These are phyloP conservation scores for Xylariaceae sp. DNA, from an alignment of 2,329 filamentous ascomycete species.

Conservation along the genomic window DNA sequence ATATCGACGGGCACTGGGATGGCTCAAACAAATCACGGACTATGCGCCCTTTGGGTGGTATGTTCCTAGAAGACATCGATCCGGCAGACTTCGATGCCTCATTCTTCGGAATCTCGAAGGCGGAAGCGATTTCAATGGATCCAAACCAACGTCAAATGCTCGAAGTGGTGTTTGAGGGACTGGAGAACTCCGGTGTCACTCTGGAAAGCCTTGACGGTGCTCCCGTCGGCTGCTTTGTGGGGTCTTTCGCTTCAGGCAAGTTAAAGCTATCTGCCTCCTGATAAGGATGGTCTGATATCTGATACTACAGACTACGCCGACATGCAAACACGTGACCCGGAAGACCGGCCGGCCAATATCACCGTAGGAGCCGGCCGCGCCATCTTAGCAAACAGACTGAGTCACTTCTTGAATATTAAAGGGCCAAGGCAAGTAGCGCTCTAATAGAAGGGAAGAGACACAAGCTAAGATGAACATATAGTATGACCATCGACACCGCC, in stretches of 20 bases:
- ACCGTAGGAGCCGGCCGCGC: constrained; percentile 33
- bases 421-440: no score
- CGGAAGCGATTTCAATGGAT: constrained; percentile 34
- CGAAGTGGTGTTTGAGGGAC: constrained; percentile 40
- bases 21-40: constrained; percentile 45
- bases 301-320: constrained; percentile 9
- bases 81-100: constrained; percentile 44
- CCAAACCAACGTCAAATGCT: constrained; percentile 40
- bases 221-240: constrained; percentile 34
- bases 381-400: constrained; percentile 43
- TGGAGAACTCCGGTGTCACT: constrained; percentile 39
- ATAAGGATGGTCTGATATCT: no score
- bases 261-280: no score
- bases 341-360: background rate
- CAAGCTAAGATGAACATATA: no score
- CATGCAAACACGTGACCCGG: background rate
- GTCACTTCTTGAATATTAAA: constrained; percentile 44
- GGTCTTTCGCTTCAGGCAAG: constrained; percentile 21
- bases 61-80: constrained; percentile 49
- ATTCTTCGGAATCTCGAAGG: constrained; percentile 37
- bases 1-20: constrained; percentile 46
- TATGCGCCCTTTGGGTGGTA: constrained; percentile 45
- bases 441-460: no score
- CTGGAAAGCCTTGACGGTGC: constrained; percentile 26
- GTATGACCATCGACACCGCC: constrained; percentile 23